Conservation (phyloP, 2,329 filamentous ascomycete species). For the Curvularia spicifera region DNA sequence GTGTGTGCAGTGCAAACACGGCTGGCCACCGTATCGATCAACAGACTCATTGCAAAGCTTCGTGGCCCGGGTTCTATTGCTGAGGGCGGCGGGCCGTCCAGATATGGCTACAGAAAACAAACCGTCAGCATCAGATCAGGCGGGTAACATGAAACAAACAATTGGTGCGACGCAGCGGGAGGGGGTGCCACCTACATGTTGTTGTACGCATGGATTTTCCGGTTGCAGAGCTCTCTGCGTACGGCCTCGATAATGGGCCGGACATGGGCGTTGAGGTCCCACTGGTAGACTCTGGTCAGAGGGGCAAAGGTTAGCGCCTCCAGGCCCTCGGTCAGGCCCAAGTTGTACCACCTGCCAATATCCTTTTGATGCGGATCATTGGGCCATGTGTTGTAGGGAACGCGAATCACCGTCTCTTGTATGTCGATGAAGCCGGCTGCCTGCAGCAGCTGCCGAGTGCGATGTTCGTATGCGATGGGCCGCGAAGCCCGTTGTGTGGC, state of each 20-base stretch:
- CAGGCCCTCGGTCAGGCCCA: constrained; percentile 75
- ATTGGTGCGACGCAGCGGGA: constrained; percentile 31
- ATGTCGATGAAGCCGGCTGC: constrained; percentile 81
- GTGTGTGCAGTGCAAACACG: constrained; percentile 20
- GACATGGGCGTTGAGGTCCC: constrained; percentile 66
- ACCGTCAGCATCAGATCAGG: constrained; percentile 35
- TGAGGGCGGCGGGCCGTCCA: constrained; percentile 56
- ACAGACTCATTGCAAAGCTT: constrained; percentile 25
- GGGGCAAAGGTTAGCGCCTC: constrained; percentile 76
- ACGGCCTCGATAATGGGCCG: constrained; percentile 67
- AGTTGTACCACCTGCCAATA: constrained; percentile 82
- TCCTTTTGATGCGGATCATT: constrained; percentile 68
- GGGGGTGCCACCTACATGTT: constrained; percentile 67
- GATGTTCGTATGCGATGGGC: constrained; percentile 69
- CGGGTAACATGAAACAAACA: constrained; percentile 30
- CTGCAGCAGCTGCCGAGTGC: constrained; percentile 67
- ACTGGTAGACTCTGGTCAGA: constrained; percentile 69
- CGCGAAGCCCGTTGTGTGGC: constrained; percentile 71
- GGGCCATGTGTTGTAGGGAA: constrained; percentile 79
- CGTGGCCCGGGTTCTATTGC: constrained; percentile 36
- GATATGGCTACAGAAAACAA: constrained; percentile 52
- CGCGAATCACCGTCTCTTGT: constrained; percentile 68
- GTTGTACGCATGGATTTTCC: constrained; percentile 74
- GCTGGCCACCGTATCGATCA: constrained; percentile 18
- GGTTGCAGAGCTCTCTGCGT: constrained; percentile 71